phyloP scores from a whole-genome alignment of 2,329 filamentous ascomycete genomes.

The Aspergillus thermomutatus region DNA sequence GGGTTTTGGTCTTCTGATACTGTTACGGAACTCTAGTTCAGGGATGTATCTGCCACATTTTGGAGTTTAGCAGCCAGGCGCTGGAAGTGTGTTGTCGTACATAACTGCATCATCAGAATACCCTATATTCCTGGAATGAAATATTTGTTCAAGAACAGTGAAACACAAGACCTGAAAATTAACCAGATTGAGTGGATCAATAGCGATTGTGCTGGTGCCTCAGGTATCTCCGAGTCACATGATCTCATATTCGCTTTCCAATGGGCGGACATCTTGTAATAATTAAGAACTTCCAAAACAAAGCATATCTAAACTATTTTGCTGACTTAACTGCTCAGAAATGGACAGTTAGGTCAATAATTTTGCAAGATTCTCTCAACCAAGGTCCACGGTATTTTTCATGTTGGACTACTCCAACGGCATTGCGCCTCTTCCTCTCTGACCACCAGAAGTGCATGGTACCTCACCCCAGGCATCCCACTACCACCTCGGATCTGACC shows the following conservation, averaged over 20 bases:
- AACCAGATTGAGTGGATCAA: too few species aligned
- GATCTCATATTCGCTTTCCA: neutral
- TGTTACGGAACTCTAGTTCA: neutral
- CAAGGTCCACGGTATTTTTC: neutral
- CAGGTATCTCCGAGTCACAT: neutral
- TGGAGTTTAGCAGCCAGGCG: constrained; percentile 8
- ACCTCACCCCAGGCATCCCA: neutral
- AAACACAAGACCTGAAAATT: neutral
- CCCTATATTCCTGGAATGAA: neutral
- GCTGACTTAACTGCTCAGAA: neutral
- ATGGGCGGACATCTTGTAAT: neutral
- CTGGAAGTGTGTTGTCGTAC: neutral
- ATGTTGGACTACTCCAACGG: neutral
- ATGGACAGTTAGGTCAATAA: neutral
- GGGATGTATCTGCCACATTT: constrained; percentile 2
- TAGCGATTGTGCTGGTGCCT: neutral
- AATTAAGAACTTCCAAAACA: neutral
- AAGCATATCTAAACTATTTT: neutral
- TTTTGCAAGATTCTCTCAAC: neutral
- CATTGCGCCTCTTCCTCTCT: neutral
- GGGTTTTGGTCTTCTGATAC: constrained; percentile 1
- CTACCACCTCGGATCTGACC: neutral
- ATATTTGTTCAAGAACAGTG: neutral
- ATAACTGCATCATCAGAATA: neutral
- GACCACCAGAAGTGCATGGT: neutral